A percentile compares a stretch with the other conserved stretches of the same genome.
Evolutionary conservation across 164 flowering plant species (phyloP).

Genomic region (Cinnamomum chago): DNA sequence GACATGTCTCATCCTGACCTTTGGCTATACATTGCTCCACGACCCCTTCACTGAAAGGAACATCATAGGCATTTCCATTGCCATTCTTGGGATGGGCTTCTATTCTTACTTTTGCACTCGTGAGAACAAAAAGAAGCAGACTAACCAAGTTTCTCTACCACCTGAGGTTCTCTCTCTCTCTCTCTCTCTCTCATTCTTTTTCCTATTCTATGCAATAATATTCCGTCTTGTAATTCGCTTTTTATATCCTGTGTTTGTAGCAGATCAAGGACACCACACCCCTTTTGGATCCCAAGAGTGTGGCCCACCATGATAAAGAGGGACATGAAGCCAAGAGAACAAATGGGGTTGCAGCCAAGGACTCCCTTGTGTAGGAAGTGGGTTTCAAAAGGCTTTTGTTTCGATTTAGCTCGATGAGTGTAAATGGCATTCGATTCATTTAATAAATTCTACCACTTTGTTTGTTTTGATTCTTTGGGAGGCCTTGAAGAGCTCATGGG

Average conservation of each 20-base stretch:
- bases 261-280: conserved; percentile 58
- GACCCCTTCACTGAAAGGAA: conserved; percentile 90
- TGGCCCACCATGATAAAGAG: conserved; percentile 48
- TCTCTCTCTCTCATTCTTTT: neutral
- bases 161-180: conserved; percentile 47
- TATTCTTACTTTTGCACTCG: conserved; percentile 80
- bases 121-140: conserved; percentile 63
- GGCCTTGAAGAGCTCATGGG: neutral
- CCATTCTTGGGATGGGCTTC: conserved; percentile 81
- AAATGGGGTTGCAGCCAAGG: conserved; percentile 31
- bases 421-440: conserved; percentile 43
- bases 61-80: conserved; percentile 72
- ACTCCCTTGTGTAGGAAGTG: conserved; percentile 40
- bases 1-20: conserved; percentile 84
- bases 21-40: conserved; percentile 83
- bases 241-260: conserved; percentile 1
- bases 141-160: conserved; percentile 24
- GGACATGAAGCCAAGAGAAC: conserved; percentile 43
- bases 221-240: neutral
- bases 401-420: conserved; percentile 28
- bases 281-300: conserved; percentile 29
- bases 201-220: neutral
- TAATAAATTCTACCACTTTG: conserved; percentile 18
- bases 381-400: neutral
- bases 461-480: neutral